A percentile compares a stretch with the other conserved stretches of the same genome.
Evolutionary conservation across 2,329 filamentous ascomycete genomes (phyloP).

Genomic region (Hymenoscyphus scutula): DNA sequence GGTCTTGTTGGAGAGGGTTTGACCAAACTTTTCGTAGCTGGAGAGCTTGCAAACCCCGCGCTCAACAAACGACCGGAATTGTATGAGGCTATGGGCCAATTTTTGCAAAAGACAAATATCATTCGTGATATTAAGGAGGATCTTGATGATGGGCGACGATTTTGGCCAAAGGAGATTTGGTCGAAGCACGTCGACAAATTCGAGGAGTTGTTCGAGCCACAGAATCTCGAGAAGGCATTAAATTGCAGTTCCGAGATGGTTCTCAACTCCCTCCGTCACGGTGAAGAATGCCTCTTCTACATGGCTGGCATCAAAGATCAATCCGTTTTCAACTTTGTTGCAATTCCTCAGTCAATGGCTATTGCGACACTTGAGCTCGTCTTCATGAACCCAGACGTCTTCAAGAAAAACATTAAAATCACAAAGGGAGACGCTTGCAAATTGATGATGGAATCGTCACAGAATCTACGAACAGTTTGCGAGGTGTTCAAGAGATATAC

Average conservation of each 20-base stretch:
- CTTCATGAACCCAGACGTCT: conserved; percentile 87
- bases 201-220: conserved; percentile 82
- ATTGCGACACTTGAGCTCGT: conserved; percentile 90
- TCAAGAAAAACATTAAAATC: conserved; percentile 90
- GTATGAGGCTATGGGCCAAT: conserved; percentile 94
- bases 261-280: conserved; percentile 80
- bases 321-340: conserved; percentile 98
- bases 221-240: conserved; percentile 73
- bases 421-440: conserved; percentile 90
- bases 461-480: conserved; percentile 80
- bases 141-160: conserved; percentile 79
- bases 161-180: conserved; percentile 97
- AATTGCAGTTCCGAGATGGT: conserved; percentile 93
- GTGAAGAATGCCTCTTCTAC: conserved; percentile 95
- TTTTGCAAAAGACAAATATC: conserved; percentile 98
- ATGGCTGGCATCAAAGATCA: conserved; percentile 93
- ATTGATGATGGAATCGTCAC: conserved; percentile 88
- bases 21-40: conserved; percentile 85
- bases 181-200: conserved; percentile 89
- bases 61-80: conserved; percentile 76
- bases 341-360: conserved; percentile 95
- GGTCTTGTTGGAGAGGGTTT: conserved; percentile 94
- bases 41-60: conserved; percentile 80
- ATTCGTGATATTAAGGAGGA: conserved; percentile 95
- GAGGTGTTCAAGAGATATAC: conserved; percentile 77